A percentile compares a stretch with the other conserved stretches of the same genome.
These are phyloP conservation scores for Sanghuangporus weigelae DNA, from an alignment of 1,284 basidiomycete genomes.

Conservation along the genomic window DNA sequence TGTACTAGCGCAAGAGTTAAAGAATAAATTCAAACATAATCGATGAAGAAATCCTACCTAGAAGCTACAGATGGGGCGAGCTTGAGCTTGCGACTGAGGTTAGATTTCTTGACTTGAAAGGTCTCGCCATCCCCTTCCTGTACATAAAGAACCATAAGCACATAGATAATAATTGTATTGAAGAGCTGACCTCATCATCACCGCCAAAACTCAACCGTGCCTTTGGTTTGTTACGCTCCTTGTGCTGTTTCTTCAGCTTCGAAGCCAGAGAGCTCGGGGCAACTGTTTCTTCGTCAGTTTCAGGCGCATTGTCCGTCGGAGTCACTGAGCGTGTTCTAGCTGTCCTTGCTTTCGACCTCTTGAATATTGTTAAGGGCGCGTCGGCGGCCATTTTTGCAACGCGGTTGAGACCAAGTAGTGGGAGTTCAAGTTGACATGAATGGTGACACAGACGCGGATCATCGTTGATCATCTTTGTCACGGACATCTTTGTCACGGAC, in stretches of 20 bases:
- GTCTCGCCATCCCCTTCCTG: constrained; percentile 55
- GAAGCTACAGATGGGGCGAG: constrained; percentile 50
- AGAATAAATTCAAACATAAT: constrained; percentile 7
- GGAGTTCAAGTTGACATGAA: constrained; percentile 1
- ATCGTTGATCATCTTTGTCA: neutral
- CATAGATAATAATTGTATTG: constrained; percentile 19
- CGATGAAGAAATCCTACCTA: constrained; percentile 16
- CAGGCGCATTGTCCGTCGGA: constrained; percentile 24
- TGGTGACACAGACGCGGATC: neutral
- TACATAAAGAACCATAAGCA: constrained; percentile 23
- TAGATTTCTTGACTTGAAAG: constrained; percentile 76
- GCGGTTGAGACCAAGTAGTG: neutral
- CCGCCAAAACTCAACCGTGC: constrained; percentile 78
- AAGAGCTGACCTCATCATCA: constrained; percentile 62
- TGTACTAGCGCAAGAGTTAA: constrained; percentile 20
- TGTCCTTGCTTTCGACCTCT: constrained; percentile 23
- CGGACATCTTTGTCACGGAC: neutral
- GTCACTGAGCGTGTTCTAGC: constrained; percentile 12
- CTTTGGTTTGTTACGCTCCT: constrained; percentile 54
- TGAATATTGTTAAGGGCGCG: constrained; percentile 5
- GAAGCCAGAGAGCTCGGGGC: constrained; percentile 54
- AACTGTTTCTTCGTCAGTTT: constrained; percentile 25
- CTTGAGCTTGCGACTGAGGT: constrained; percentile 58
- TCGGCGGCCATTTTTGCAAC: neutral
- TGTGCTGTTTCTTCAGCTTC: constrained; percentile 65